Evolutionary conservation across 164 flowering plant species (phyloP).

Genomic region (Euptelea pleiosperma): DNA sequence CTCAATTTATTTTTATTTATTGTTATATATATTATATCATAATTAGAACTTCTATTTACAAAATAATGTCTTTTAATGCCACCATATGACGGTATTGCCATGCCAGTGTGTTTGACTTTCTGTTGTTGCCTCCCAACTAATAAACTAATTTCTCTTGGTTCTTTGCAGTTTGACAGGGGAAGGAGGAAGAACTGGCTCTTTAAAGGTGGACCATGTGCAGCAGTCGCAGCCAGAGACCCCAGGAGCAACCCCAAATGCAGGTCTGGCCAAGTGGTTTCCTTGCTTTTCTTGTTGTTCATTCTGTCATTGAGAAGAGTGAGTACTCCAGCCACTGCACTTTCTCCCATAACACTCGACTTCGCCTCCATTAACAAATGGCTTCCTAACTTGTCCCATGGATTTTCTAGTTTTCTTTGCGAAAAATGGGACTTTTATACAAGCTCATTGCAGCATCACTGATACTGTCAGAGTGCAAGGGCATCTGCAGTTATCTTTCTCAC

Average conservation of each 20-base stretch:
- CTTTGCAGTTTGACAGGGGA: constrained; percentile 34
- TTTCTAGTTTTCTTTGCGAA: neutral
- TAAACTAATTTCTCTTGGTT: constrained; percentile 2
- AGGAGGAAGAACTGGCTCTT: constrained; percentile 27
- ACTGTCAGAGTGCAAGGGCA: neutral
- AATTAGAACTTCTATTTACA: no score
- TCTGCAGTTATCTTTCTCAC: neutral
- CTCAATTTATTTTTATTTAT: neutral
- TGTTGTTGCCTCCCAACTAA: neutral
- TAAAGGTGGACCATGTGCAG: constrained; percentile 6
- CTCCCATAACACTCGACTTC: neutral
- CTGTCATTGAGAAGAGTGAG: constrained; percentile 27
- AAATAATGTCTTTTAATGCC: no score
- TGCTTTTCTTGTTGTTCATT: constrained; percentile 43
- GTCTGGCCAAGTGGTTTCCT: constrained; percentile 31
- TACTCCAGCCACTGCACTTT: neutral
- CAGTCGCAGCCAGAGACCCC: constrained; percentile 4
- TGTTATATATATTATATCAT: neutral
- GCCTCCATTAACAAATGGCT: neutral
- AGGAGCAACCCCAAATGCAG: neutral
- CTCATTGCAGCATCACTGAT: neutral
- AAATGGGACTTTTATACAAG: neutral
- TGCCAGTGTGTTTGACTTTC: no score
- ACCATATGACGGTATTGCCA: no score
- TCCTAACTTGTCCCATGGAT: constrained; percentile 2